phyloP scores from a whole-genome alignment of 371 early-diverging fungal species.

The Parasitella parasitica region DNA sequence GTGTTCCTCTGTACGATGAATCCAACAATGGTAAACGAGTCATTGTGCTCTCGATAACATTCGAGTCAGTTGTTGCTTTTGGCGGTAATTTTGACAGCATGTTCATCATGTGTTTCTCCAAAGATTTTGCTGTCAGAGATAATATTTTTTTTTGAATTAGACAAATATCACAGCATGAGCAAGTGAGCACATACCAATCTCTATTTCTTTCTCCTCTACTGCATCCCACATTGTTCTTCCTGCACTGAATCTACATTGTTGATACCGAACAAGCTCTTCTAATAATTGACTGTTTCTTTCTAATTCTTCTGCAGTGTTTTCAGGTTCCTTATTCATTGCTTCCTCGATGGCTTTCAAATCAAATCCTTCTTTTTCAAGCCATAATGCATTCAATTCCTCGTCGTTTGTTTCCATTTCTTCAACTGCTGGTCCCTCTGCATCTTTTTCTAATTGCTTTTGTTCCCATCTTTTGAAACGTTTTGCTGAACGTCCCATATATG shows the following conservation, averaged over 20 bases:
- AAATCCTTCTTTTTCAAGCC: slow-evolving; percentile 42
- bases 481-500: slow-evolving; percentile 42
- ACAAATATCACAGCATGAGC: not conserved
- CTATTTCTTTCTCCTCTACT: slow-evolving; percentile 31
- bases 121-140: slow-evolving; percentile 30
- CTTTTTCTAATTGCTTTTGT: not conserved
- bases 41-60: slow-evolving; percentile 50
- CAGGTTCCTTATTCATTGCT: slow-evolving; percentile 18
- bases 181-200: slow-evolving; percentile 38
- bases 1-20: slow-evolving; percentile 50
- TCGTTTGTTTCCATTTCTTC: slow-evolving; percentile 1
- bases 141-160: no score
- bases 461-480: slow-evolving; percentile 26
- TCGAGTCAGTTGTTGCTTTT: slow-evolving; percentile 33
- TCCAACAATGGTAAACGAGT: slow-evolving; percentile 44
- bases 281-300: slow-evolving; percentile 35
- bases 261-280: slow-evolving; percentile 28
- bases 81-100: slow-evolving; percentile 47
- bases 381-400: slow-evolving; percentile 32
- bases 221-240: slow-evolving; percentile 26
- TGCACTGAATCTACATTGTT: slow-evolving; percentile 39
- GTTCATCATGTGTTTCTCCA: slow-evolving; percentile 41
- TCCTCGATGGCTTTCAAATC: slow-evolving; percentile 32
- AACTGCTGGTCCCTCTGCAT: not conserved
- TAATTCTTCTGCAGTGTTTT: slow-evolving; percentile 23